These are phyloP conservation scores for Colletotrichum cereale DNA, from an alignment of 2,329 filamentous ascomycete species.

Conservation along the genomic window DNA sequence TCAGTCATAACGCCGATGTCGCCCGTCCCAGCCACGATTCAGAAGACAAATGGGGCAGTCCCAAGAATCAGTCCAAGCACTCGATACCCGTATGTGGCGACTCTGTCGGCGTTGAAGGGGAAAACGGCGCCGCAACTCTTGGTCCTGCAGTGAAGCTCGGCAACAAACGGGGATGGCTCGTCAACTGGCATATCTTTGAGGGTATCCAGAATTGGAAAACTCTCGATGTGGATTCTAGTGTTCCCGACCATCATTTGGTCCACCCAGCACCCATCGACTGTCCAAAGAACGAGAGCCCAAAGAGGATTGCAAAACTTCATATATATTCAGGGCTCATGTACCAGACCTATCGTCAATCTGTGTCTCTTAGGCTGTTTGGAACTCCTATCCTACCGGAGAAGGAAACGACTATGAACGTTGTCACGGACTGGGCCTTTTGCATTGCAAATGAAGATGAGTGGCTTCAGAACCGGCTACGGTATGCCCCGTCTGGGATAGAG, in stretches of 20 bases:
- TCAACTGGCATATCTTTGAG: slow-evolving; percentile 22
- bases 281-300: background rate
- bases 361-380: background rate
- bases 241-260: background rate
- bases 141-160: slow-evolving; percentile 1
- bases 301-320: background rate
- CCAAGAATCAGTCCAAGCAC: background rate
- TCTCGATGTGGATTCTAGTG: background rate
- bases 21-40: background rate
- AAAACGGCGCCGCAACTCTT: background rate
- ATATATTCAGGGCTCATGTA: background rate
- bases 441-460: background rate
- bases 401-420: background rate
- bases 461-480: slow-evolving; percentile 7
- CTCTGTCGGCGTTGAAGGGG: background rate
- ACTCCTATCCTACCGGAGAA: background rate
- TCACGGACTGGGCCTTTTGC: slow-evolving; percentile 25
- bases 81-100: background rate
- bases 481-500: background rate
- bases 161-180: background rate
- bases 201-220: background rate
- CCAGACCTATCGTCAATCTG: background rate
- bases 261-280: slow-evolving; percentile 20
- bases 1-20: background rate
- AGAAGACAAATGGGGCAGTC: background rate